These are phyloP conservation scores for Coelastrella sp. DNA, from an alignment of 139 green algal genomes.

Conservation along the genomic window DNA sequence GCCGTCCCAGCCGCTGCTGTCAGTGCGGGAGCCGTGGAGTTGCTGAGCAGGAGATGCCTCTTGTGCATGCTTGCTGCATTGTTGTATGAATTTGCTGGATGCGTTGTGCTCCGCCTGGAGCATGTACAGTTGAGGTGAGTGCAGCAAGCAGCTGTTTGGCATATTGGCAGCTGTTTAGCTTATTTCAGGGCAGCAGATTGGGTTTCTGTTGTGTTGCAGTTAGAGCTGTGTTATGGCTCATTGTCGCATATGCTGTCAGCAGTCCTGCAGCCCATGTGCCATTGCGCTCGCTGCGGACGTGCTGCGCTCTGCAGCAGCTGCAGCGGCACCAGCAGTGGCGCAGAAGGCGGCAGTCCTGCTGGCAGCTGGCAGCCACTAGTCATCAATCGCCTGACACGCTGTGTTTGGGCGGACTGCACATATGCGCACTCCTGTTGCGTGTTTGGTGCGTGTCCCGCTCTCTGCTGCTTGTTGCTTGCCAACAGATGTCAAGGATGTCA, in stretches of 20 bases:
- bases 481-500: constrained; percentile 95
- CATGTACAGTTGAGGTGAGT: not conserved
- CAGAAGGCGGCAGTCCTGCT: not conserved
- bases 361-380: not conserved
- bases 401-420: not conserved
- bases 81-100: not conserved
- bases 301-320: not conserved
- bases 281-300: not conserved
- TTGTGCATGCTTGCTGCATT: not conserved
- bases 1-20: not conserved
- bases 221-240: no score
- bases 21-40: not conserved
- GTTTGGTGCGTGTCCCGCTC: not conserved
- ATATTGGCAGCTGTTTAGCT: no score
- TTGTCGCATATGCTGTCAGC: not conserved
- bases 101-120: no score
- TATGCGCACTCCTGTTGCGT: not conserved
- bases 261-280: not conserved
- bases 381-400: no score
- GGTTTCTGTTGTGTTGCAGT: no score
- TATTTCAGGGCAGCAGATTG: no score
- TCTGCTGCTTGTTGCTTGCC: constrained; percentile 3
- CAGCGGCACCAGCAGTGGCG: not conserved
- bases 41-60: not conserved
- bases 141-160: not conserved